Evolutionary conservation across 2,329 filamentous ascomycete species (phyloP), one percentile per base, ranked within the genome.

Genomic region (Aspergillus tanneri): DNA sequence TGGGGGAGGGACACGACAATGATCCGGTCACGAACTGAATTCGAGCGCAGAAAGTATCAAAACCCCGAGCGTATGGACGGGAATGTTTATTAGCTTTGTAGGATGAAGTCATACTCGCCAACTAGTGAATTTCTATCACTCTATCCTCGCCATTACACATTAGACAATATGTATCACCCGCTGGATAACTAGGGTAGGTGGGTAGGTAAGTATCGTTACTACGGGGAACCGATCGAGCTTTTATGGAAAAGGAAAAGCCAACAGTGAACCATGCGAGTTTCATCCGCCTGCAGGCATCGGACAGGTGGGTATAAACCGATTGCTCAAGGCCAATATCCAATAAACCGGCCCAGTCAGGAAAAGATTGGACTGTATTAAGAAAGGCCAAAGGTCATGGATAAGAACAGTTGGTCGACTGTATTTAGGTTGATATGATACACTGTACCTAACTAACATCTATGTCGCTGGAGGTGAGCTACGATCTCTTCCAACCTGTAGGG

Each of bases 11-110:
- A 45, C 28, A 37, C 28, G 42, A 45, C 34, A 46, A 49, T 56
- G 49, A 54, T 56, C 49, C 45, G 49, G 53, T 54, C 53, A 52
- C 49, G 39, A 22, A 44, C 44, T 36, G 37, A 16, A 46, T 42
- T 39, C 34, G 27, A 24, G 37, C 37, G 41, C 43, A 38, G 25
- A 43, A 44, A 47, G 19, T 36, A 36, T 42, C 24, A 32, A 43
- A n/a, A 32, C 46, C 8, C 28, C 25, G 23, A 36, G 35, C 18
- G 5, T 34, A 34, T 34, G 30, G 30, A 34, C 30, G 30, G 30
- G 30, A 34, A 18, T 18, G 14, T 34, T 34, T 34, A 14, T 37
- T 43, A 36, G 21, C 46, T 35, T 27, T 27, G 22, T n/a, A 12
- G 19, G 23, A 28, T 38, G 25, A 46, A 23, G 35, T n/a, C 22